phyloP scores from a whole-genome alignment of 2,329 filamentous ascomycete genomes.

The Raffaelea arxii region DNA sequence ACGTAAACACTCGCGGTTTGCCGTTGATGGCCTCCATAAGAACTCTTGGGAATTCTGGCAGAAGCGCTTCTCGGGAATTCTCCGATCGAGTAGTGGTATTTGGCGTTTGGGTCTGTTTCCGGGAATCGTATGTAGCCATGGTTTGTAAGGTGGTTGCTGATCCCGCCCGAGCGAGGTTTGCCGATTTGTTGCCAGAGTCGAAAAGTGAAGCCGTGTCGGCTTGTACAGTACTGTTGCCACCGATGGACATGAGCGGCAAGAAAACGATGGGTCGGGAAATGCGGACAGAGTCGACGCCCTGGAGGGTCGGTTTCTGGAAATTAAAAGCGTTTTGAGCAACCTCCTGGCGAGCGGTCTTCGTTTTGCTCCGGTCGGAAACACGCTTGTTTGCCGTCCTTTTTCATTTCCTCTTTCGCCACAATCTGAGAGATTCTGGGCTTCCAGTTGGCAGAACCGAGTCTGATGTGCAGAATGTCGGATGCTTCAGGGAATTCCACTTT shows the following conservation, averaged over 20 bases:
- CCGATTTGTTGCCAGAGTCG: neutral
- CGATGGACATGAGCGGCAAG: conserved; percentile 5
- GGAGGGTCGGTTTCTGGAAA: conserved; percentile 10
- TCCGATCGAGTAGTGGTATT: neutral
- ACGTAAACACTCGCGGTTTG: conserved; percentile 8
- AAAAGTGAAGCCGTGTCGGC: conserved; percentile 9
- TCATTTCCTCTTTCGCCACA: conserved; percentile 6
- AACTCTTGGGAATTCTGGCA: conserved; percentile 5
- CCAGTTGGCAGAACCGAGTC: conserved; percentile 11
- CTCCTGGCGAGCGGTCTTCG: conserved; percentile 6
- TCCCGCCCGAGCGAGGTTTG: neutral
- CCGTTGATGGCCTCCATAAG: conserved; percentile 5
- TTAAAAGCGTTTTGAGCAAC: conserved; percentile 12
- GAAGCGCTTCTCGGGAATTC: neutral
- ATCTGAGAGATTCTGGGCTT: conserved; percentile 9
- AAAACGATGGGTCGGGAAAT: neutral
- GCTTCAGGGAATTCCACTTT: conserved; percentile 9
- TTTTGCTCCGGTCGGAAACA: neutral
- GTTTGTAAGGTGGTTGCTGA: conserved; percentile 9
- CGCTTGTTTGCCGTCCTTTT: conserved; percentile 6
- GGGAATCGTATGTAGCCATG: conserved; percentile 6
- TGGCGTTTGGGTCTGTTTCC: neutral
- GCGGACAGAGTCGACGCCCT: neutral
- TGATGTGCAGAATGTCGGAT: conserved; percentile 8
- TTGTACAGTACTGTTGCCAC: conserved; percentile 4